These are phyloP conservation scores for Ruellia speciosa DNA, from an alignment of 305 asterid genomes.

Conservation along the genomic window DNA sequence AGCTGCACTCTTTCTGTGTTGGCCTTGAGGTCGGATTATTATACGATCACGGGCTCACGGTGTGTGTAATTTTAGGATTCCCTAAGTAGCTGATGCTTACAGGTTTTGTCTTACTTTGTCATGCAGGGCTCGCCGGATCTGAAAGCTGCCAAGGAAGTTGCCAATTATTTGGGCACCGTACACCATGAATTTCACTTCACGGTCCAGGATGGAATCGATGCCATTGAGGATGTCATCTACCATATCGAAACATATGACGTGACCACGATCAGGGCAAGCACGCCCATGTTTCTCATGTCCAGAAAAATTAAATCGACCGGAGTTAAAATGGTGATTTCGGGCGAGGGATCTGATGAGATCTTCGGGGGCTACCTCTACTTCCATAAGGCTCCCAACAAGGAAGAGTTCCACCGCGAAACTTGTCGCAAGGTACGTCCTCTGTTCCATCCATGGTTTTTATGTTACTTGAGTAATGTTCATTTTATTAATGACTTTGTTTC, in stretches of 20 bases:
- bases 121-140: conserved; percentile 92
- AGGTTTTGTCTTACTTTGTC: not conserved
- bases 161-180: conserved; percentile 83
- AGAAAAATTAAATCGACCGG: conserved; percentile 92
- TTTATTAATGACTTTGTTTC: conserved; percentile 1
- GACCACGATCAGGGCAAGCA: conserved; percentile 95
- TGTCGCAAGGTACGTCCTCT: conserved; percentile 68
- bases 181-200: conserved; percentile 93
- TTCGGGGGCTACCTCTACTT: conserved; percentile 93
- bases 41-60: no score
- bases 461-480: no score
- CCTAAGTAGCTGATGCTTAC: not conserved
- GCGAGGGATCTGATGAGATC: conserved; percentile 96
- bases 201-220: conserved; percentile 98
- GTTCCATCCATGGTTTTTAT: not conserved
- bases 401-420: conserved; percentile 77
- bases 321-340: conserved; percentile 96
- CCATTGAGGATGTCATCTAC: conserved; percentile 91
- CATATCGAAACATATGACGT: conserved; percentile 92
- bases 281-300: conserved; percentile 97
- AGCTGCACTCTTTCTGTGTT: conserved; percentile 92
- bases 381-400: conserved; percentile 97
- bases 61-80: not conserved
- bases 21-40: conserved; percentile 70
- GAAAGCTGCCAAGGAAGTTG: conserved; percentile 87